A percentile compares a stretch with the other conserved stretches of the same genome.
Conservation (phyloP, 2,329 filamentous ascomycete genomes). For the Oidium heveae region DNA sequence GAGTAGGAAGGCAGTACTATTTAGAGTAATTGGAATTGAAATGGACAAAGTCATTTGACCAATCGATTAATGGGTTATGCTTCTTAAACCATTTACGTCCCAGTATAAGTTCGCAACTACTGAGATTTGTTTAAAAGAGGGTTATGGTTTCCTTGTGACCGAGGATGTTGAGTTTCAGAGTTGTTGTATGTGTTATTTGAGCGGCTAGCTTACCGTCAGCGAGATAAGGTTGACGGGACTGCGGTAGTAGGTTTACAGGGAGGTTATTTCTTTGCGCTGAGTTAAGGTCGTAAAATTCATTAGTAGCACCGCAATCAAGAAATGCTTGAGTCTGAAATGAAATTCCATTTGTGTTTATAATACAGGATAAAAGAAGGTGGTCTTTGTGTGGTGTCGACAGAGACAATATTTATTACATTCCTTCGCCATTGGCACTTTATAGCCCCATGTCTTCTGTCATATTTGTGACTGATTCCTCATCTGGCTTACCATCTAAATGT, state of each 20-base stretch:
- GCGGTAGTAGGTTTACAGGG: not conserved
- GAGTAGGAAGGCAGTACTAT: not conserved
- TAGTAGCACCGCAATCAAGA: not conserved
- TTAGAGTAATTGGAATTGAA: not conserved
- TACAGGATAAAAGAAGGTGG: not conserved
- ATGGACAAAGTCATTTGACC: not conserved
- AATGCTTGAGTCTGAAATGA: not conserved
- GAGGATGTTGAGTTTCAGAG: not conserved
- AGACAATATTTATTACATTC: not conserved
- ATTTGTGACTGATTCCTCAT: not conserved
- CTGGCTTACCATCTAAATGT: not conserved
- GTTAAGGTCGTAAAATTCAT: slow-evolving; percentile 1
- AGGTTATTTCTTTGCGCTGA: slow-evolving; percentile 1
- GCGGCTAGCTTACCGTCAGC: not conserved
- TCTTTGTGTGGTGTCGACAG: not conserved
- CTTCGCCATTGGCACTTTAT: not conserved
- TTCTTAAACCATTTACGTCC: not conserved
- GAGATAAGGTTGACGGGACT: not conserved
- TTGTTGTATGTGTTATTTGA: not conserved
- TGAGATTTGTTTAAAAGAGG: not conserved
- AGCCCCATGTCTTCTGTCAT: not conserved
- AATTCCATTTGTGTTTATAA: not conserved
- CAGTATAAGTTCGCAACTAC: not conserved
- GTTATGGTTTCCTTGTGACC: not conserved
- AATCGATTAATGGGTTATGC: not conserved